Evolutionary conservation across 805 yeast genomes (phyloP).

Genomic region (Candida dajiaensis): DNA sequence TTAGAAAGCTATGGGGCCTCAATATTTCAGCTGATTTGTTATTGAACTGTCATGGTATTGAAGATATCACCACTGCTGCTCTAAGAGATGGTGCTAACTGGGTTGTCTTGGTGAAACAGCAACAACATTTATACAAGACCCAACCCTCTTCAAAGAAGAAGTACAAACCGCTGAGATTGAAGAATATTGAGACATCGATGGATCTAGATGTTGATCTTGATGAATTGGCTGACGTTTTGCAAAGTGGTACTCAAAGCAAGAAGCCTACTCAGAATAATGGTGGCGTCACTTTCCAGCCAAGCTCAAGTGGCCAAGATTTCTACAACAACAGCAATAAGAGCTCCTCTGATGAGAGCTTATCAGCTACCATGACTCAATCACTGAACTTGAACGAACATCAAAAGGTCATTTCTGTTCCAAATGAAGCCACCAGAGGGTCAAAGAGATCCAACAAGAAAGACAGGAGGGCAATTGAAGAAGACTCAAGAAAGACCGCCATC

Average conservation of each 20-base stretch:
- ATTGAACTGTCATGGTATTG: conserved; percentile 42
- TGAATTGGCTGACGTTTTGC: conserved; percentile 50
- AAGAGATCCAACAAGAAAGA: conserved; percentile 72
- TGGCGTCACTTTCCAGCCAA: not conserved
- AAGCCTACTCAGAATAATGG: not conserved
- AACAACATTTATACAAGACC: conserved; percentile 21
- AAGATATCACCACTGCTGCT: conserved; percentile 63
- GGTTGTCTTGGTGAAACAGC: conserved; percentile 74
- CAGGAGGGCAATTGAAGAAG: conserved; percentile 71
- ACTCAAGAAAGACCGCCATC: conserved; percentile 56
- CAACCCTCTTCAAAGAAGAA: conserved; percentile 33
- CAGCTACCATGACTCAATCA: conserved; percentile 19
- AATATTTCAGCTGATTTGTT: conserved; percentile 73
- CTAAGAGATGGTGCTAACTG: conserved; percentile 66
- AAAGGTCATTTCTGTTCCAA: conserved; percentile 61
- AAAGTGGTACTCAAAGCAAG: conserved; percentile 20
- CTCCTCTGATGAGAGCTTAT: conserved; percentile 19
- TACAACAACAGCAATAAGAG: conserved; percentile 17
- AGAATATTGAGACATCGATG: conserved; percentile 48
- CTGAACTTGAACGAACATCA: conserved; percentile 36
- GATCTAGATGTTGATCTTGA: conserved; percentile 72
- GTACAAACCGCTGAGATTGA: conserved; percentile 73
- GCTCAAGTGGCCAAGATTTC: conserved; percentile 16
- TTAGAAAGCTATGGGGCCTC: conserved; percentile 65
- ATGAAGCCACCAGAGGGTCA: conserved; percentile 75